Percentiles rank a stretch among this genome's conserved stretches.
These are phyloP conservation scores for Oryza meyeriana DNA, from an alignment of 176 grass and related monocot genomes.

Conservation along the genomic window DNA sequence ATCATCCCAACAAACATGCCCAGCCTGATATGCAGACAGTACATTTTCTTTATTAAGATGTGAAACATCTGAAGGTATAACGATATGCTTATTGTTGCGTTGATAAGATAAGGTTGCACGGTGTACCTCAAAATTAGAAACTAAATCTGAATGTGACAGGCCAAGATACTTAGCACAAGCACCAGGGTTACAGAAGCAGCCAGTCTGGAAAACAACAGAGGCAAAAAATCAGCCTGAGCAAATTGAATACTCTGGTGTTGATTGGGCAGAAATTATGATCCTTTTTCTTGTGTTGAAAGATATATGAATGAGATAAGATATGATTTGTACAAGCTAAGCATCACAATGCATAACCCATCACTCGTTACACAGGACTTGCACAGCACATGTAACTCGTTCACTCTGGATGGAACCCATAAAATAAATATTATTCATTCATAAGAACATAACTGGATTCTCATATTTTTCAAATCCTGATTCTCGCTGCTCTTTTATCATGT, in stretches of 20 bases:
- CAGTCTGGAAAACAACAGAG: slow-evolving; percentile 57
- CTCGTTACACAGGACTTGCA: neutral
- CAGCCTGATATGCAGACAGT: slow-evolving; percentile 50
- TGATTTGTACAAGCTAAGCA: neutral
- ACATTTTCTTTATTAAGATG: slow-evolving; percentile 22
- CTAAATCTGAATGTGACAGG: slow-evolving; percentile 78
- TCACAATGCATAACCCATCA: neutral
- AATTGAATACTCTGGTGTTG: neutral
- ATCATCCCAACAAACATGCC: slow-evolving; percentile 99
- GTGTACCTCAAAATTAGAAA: slow-evolving; percentile 92
- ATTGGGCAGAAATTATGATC: neutral
- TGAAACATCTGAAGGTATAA: slow-evolving; percentile 15
- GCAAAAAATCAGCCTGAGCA: slow-evolving; percentile 4
- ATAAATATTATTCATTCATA: neutral
- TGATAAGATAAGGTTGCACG: slow-evolving; percentile 18
- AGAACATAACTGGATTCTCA: neutral
- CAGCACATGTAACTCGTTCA: neutral
- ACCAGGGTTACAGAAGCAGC: slow-evolving; percentile 98
- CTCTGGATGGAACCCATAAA: slow-evolving; percentile 6
- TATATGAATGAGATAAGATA: neutral
- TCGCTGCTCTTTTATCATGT: neutral
- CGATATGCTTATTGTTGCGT: neutral
- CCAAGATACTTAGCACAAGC: slow-evolving; percentile 91
- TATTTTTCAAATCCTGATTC: neutral
- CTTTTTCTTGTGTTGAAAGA: neutral